A percentile compares a stretch with the other conserved stretches of the same genome.
phyloP scores from a whole-genome alignment of 306 rosid genomes.

The Dicorynia guianensis region DNA sequence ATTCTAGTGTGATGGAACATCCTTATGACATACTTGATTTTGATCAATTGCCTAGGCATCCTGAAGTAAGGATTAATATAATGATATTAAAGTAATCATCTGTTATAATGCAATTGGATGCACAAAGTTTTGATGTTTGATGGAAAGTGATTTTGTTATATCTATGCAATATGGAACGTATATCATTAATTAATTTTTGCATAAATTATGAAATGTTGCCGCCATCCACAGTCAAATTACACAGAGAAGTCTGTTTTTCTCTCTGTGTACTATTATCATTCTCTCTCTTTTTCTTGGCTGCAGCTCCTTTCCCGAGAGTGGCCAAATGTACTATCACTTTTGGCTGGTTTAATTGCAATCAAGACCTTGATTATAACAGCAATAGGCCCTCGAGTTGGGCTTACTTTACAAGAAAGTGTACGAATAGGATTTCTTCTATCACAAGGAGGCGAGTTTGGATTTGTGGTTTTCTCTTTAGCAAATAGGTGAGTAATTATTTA shows the following conservation, averaged over 20 bases:
- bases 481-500: constrained; percentile 64
- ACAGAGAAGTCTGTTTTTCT: neutral
- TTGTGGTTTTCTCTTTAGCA: constrained; percentile 95
- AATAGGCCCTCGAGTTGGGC: constrained; percentile 98
- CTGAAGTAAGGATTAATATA: neutral
- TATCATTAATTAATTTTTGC: constrained; percentile 10
- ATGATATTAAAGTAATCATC: constrained; percentile 14
- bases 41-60: neutral
- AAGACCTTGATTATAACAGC: constrained; percentile 96
- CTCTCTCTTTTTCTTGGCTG: constrained; percentile 38
- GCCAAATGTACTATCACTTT: constrained; percentile 96
- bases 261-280: neutral
- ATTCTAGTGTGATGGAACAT: too few species aligned
- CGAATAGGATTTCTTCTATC: constrained; percentile 97
- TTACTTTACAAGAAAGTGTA: constrained; percentile 89
- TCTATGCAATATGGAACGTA: constrained; percentile 10
- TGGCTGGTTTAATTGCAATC: constrained; percentile 88
- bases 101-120: constrained; percentile 29
- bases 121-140: neutral
- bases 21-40: too few species aligned
- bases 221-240: constrained; percentile 23
- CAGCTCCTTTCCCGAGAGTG: constrained; percentile 96
- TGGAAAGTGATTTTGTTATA: constrained; percentile 15
- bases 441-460: constrained; percentile 98
- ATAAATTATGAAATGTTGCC: constrained; percentile 25